phyloP scores from a whole-genome alignment of 1,284 basidiomycete genomes.

The Serendipita sp. region DNA sequence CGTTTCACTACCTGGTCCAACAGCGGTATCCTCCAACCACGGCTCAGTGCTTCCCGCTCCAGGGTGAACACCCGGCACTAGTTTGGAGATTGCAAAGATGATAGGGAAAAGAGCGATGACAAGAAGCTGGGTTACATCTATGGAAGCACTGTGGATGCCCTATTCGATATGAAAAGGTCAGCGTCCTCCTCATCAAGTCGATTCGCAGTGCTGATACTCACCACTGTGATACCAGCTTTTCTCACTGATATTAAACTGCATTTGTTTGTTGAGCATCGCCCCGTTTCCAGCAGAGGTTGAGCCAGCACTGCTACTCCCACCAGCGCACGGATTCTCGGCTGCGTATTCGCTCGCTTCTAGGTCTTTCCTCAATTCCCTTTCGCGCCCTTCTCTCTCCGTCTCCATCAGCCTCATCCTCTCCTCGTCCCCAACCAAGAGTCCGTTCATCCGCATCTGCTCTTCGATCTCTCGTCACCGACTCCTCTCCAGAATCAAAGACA shows the following conservation, averaged over 20 bases:
- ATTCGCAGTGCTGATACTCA: constrained; percentile 25
- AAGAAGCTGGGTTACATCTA: constrained; percentile 52
- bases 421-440: constrained; percentile 16
- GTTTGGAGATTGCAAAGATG: constrained; percentile 37
- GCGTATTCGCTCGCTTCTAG: constrained; percentile 7
- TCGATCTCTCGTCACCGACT: background rate
- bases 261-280: constrained; percentile 9
- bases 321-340: background rate
- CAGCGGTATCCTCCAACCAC: constrained; percentile 16
- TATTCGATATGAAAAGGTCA: constrained; percentile 18
- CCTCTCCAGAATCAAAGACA: background rate
- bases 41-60: background rate
- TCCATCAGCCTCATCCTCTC: constrained; percentile 14
- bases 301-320: background rate
- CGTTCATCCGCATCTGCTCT: constrained; percentile 12
- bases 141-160: constrained; percentile 86
- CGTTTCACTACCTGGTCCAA: constrained; percentile 19
- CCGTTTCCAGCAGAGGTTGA: background rate
- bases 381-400: constrained; percentile 13
- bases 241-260: constrained; percentile 35
- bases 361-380: constrained; percentile 10
- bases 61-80: constrained; percentile 30
- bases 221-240: constrained; percentile 82
- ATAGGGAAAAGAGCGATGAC: constrained; percentile 30
- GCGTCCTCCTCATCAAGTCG: background rate